A percentile compares a stretch with the other conserved stretches of the same genome.
Conservation (phyloP, 371 early-diverging fungal genomes). For the Haplosporangium sp. region DNA sequence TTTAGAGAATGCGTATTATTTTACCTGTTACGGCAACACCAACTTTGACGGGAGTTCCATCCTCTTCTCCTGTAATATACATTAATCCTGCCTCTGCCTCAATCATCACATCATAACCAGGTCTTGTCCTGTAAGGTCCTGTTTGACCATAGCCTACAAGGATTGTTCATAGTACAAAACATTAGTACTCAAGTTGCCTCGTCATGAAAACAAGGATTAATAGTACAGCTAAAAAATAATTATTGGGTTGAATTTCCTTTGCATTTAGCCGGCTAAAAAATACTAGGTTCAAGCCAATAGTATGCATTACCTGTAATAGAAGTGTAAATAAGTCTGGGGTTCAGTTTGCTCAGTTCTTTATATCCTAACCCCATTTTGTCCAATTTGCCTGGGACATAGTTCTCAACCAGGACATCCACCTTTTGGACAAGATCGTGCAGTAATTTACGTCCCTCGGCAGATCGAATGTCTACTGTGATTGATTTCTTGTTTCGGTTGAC, state of each 20-base stretch:
- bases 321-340: constrained; percentile 87
- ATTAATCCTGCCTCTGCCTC: constrained; percentile 94
- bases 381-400: constrained; percentile 91
- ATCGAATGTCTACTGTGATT: constrained; percentile 87
- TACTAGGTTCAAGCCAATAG: no score
- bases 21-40: constrained; percentile 95
- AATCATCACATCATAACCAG: constrained; percentile 95
- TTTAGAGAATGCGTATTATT: no score
- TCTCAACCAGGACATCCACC: constrained; percentile 90
- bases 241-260: no score
- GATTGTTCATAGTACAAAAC: neutral
- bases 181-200: no score
- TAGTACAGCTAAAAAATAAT: no score
- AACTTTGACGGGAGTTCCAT: constrained; percentile 90
- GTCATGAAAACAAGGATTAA: no score
- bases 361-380: constrained; percentile 84
- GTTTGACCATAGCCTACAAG: constrained; percentile 78
- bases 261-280: no score
- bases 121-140: constrained; percentile 84
- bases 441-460: constrained; percentile 71
- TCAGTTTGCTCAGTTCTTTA: constrained; percentile 70
- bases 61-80: constrained; percentile 93
- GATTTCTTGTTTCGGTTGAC: constrained; percentile 93
- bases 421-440: constrained; percentile 73
- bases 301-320: constrained; percentile 77